Conservation (phyloP, 306 rosid genomes). For the Quercus glauca region DNA sequence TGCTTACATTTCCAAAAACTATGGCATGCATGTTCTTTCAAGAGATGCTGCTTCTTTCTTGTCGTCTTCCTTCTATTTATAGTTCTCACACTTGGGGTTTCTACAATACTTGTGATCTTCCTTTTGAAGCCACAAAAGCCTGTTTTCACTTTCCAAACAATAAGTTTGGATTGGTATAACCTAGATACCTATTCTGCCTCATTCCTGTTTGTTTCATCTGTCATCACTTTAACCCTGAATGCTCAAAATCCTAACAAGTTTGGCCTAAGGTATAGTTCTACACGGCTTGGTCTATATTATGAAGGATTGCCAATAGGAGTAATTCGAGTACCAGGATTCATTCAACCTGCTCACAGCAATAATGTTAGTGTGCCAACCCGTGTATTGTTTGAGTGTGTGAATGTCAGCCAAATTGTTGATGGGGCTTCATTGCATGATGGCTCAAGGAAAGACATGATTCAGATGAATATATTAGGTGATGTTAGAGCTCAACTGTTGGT, state of each 20-base stretch:
- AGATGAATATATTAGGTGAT: constrained; percentile 39
- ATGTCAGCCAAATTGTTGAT: constrained; percentile 26
- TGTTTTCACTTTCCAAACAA: constrained; percentile 19
- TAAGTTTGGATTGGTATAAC: constrained; percentile 25
- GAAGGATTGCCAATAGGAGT: constrained; percentile 36
- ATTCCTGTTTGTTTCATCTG: constrained; percentile 37
- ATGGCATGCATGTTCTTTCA: constrained; percentile 23
- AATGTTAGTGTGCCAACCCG: constrained; percentile 32
- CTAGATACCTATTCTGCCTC: constrained; percentile 20
- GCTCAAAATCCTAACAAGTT: constrained; percentile 44
- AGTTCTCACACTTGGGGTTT: constrained; percentile 20
- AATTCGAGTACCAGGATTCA: constrained; percentile 41
- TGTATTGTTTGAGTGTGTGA: constrained; percentile 30
- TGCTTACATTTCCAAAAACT: constrained; percentile 13
- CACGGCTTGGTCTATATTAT: constrained; percentile 29
- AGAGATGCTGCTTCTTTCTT: constrained; percentile 33
- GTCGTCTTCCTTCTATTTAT: constrained; percentile 29
- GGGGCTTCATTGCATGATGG: constrained; percentile 22
- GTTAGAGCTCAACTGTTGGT: constrained; percentile 38
- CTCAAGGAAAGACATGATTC: constrained; percentile 17
- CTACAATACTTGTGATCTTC: constrained; percentile 27
- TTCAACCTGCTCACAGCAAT: constrained; percentile 48
- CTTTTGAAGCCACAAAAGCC: constrained; percentile 39
- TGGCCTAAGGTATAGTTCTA: constrained; percentile 39
- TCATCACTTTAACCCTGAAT: constrained; percentile 35